Evolutionary conservation across 2,329 filamentous ascomycete genomes (phyloP), one percentile per base, ranked within the genome.

Genomic region (Fusarium goolgardi): DNA sequence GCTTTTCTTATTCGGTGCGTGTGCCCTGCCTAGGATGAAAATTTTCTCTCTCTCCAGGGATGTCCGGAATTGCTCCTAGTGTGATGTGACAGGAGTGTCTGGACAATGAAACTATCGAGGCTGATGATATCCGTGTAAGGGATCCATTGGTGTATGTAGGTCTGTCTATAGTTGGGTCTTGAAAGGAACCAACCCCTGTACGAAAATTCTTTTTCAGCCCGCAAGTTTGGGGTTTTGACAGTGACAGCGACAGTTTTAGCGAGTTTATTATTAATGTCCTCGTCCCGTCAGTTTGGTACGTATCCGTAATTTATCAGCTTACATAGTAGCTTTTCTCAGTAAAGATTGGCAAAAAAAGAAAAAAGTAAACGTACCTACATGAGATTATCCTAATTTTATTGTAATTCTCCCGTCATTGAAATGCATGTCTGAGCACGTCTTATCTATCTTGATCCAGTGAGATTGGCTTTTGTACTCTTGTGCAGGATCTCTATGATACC

Each of bases 401-500:
- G 61, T 45, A 45, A 59, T 64, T 47, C 31, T 59, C 59, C 60
- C 59, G 59, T 64, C 59, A 64, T 64, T 35, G 13, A 50, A 47
- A 52, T 44, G 53, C 35, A 64, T 59, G 61, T 47, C 53, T 59
- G 5, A 25, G 23, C 40, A 56, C 39, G 11, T 31, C 43, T 56
- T 45, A 16, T 20, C n/a, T 39, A 13, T 18, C 32, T 16, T 29
- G 31, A 43, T n/a, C 52, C 61, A 64, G 59, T 64, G 25, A 63
- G n/a, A 41, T 29, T 20, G 11, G 9, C 27, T 44, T 7, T 43
- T 31, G 27, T 41, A 9, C 21, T 59, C 45, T 40, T 32, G 43
- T 64, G 61, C 61, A 64, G 59, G 59, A 64, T 64, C 61, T 64
- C 53, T 59, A 59, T 53, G 59, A 59, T 45, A 59, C 61, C 23